These are phyloP conservation scores for Teunomyces gatunensis DNA, from an alignment of 805 yeast genomes.

Conservation along the genomic window DNA sequence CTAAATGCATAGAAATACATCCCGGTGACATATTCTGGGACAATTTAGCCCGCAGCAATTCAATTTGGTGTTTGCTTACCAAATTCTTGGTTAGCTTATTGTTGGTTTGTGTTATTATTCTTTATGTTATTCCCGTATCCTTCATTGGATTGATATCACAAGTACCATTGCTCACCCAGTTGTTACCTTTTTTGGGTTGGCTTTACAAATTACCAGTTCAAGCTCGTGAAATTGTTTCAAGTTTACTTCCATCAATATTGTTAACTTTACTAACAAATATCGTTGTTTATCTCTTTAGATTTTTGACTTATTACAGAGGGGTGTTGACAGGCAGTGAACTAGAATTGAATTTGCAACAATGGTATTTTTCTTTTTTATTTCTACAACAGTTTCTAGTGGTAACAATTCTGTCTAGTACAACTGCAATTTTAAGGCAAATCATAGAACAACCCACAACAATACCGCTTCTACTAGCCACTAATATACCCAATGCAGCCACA, in stretches of 20 bases:
- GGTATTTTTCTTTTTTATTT: slow-evolving; percentile 76
- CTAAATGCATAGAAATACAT: slow-evolving; percentile 50
- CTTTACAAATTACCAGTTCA: slow-evolving; percentile 53
- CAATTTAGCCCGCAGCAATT: slow-evolving; percentile 46
- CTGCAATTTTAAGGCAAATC: slow-evolving; percentile 58
- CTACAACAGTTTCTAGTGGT: slow-evolving; percentile 83
- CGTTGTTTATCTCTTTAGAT: slow-evolving; percentile 58
- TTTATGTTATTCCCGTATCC: slow-evolving; percentile 83
- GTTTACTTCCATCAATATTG: slow-evolving; percentile 65
- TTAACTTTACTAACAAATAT: slow-evolving; percentile 61
- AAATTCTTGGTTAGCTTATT: slow-evolving; percentile 43
- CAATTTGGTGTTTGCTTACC: slow-evolving; percentile 36
- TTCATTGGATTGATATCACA: slow-evolving; percentile 75
- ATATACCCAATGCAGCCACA: slow-evolving; percentile 81
- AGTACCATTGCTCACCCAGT: slow-evolving; percentile 57
- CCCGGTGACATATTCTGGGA: slow-evolving; percentile 74
- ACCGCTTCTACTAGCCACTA: slow-evolving; percentile 68
- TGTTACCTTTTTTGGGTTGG: slow-evolving; percentile 61
- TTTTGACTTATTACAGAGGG: slow-evolving; percentile 54
- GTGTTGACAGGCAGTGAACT: slow-evolving; percentile 58
- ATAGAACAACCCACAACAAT: slow-evolving; percentile 70
- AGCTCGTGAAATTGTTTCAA: slow-evolving; percentile 52
- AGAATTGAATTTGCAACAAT: slow-evolving; percentile 69
- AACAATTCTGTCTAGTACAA: slow-evolving; percentile 76
- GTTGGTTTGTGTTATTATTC: slow-evolving; percentile 47